Evolutionary conservation across 2,329 filamentous ascomycete species (phyloP), one percentile per base, ranked within the genome.

Genomic region (Celoporthe dispersa): DNA sequence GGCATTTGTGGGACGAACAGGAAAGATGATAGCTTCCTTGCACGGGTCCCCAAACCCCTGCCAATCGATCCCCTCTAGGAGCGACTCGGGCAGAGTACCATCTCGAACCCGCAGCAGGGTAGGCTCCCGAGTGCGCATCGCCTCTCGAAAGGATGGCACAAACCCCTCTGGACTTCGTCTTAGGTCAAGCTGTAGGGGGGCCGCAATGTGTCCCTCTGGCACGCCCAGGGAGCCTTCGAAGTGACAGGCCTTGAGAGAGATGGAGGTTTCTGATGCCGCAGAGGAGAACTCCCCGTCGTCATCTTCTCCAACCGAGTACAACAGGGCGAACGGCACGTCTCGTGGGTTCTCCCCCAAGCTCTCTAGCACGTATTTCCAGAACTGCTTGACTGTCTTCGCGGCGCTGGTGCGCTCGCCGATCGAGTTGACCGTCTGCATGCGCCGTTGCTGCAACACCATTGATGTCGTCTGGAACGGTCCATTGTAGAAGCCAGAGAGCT

Each of bases 1-100:
- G 4, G 76, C 87, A 0, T 87, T 90, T 0, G 88, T 80, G 3
- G 78, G 86, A 68, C 89, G 87, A 14, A 91, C 87, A 0, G 89
- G 88, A 73, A 88, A 88, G 16, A 90, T 84, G 14, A 90, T 85
- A 16, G 89, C 86, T 28, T 87, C 81, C 3, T 82, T 81, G 65
- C 86, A 88, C 2, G 84, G 79, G 69, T 89, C 84, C 14, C 84
- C 85, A 72, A 89, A 88, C 2, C 87, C 86, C 65, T 85, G 80
- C 80, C 83, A 85, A 3, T 75, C 78, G 51, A 90, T 82, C 3
- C 85, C 86, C 44, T 86, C 81, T 66, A 90, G 80, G 71, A 90
- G 79, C 31, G 80, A 78, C 25, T 81, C 75, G 8, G 88, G 86
- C 6, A 90, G 79, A 28, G 87, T 87, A 2, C 82, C 83, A 68